Evolutionary conservation across 192 early-diverging fungal species (phyloP).

Genomic region (Linnemannia exigua): DNA sequence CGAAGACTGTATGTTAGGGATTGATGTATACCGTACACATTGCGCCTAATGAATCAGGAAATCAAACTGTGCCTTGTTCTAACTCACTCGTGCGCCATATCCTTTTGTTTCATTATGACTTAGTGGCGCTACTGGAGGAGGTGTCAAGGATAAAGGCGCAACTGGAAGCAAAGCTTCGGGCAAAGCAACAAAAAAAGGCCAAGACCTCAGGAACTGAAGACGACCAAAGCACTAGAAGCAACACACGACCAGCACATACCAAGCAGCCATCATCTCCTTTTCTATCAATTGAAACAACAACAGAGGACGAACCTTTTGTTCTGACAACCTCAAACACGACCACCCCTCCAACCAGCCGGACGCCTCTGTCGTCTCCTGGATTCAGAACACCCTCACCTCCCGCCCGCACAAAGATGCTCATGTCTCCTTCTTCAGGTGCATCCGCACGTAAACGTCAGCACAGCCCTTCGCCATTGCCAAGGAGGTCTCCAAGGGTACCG

Average conservation of each 20-base stretch:
- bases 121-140: slow-evolving; percentile 37
- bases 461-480: slow-evolving; percentile 47
- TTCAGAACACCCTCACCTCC: slow-evolving; percentile 48
- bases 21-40: background rate
- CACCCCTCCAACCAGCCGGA: slow-evolving; percentile 20
- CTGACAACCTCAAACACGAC: background rate
- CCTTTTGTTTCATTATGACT: background rate
- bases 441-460: slow-evolving; percentile 45
- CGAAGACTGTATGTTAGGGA: slow-evolving; percentile 13
- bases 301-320: background rate
- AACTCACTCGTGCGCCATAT: background rate
- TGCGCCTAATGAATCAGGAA: background rate
- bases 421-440: slow-evolving; percentile 43
- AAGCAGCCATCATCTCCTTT: background rate
- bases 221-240: background rate
- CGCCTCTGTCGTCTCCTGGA: slow-evolving; percentile 37
- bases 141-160: slow-evolving; percentile 23
- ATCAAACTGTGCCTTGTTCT: background rate
- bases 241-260: background rate
- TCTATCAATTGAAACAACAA: background rate
- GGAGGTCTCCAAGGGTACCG: background rate
- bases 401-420: slow-evolving; percentile 31
- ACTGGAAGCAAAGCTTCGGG: slow-evolving; percentile 25
- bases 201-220: background rate
- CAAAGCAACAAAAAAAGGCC: slow-evolving; percentile 23